Base-by-base conservation (phyloP, 192 early-diverging fungal species). In the Entomortierella lignicola region DNA sequence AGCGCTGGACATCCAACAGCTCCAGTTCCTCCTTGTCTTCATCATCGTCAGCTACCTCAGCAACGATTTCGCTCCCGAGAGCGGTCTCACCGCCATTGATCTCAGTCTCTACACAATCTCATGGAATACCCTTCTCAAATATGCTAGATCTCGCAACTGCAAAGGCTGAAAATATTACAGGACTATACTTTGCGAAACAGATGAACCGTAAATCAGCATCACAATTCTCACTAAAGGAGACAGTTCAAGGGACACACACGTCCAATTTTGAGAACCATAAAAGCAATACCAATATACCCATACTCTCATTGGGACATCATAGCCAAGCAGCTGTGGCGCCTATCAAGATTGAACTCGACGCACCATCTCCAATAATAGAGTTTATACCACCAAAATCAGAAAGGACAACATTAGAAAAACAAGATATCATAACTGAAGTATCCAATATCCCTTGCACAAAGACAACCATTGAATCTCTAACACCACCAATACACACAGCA, bases 111-210 rank as follows among this genome's bases (percentile, higher is more conserved):
- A 20, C 44, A 10, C 32, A 34, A 43, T 17, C 72, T 6, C 51
- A 62, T 25, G 64, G 39, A 41, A 58, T 75, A 5, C 53, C 64
- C 6, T 75, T 75, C 34, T 75, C 72, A 0, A 75, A 60, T 44
- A 62, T 75, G 51, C 44, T 75, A 25, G 72, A 75, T 43, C 31
- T 75, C n/a, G 72, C 72, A 8, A 75, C 72, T 29, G 72, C 72
- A 34, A 75, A 75, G 37, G 72, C 72, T 4, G 72, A 75, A 15
- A 75, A 75, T 27, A 75, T 75, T 44, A 75, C 72, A 23, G 72
- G 72, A 42, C 59, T 75, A 18, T 75, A 75, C 34, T 75, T 60
- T 67, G 72, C 65, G 7, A 75, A 63, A 41, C 72, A 75, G 44
- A 63, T 75, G 72, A 66, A 67, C 27, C 26, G 47, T 2, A 29